These are phyloP conservation scores for Chrysoporthe cubensis DNA, from an alignment of 2,329 filamentous ascomycete genomes.

Conservation along the genomic window DNA sequence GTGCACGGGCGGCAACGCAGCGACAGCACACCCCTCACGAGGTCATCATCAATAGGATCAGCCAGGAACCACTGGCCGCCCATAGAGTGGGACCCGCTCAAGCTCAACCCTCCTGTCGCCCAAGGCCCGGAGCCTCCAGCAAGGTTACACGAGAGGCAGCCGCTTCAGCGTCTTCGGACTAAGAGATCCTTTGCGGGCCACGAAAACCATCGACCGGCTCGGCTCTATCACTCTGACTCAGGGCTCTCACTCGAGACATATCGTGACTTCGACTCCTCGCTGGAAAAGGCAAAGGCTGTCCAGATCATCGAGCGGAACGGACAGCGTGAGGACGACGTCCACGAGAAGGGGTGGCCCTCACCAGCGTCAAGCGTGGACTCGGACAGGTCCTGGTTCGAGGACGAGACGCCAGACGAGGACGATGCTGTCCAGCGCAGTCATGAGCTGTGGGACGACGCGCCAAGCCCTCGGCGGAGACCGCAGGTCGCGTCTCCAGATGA, in stretches of 20 bases:
- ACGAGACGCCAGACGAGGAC: constrained; percentile 11
- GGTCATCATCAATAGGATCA: constrained; percentile 4
- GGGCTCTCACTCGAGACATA: constrained; percentile 35
- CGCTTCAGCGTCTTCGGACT: constrained; percentile 12
- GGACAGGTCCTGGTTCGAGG: constrained; percentile 28
- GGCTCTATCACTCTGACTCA: constrained; percentile 28
- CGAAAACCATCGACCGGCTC: constrained; percentile 11
- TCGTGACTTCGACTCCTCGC: constrained; percentile 42
- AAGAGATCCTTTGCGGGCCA: constrained; percentile 22
- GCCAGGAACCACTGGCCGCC: constrained; percentile 31
- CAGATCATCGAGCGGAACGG: constrained; percentile 13
- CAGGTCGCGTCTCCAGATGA: constrained; percentile 30
- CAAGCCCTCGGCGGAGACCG: constrained; percentile 30
- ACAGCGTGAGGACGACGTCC: constrained; percentile 6
- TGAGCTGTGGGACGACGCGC: constrained; percentile 12
- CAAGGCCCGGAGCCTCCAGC: constrained; percentile 14
- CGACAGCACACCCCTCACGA: constrained; percentile 15
- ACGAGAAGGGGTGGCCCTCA: constrained; percentile 27
- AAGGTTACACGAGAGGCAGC: constrained; percentile 23
- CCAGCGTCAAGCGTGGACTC: constrained; percentile 29
- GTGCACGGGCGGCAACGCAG: constrained; percentile 25
- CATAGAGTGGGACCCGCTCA: constrained; percentile 40
- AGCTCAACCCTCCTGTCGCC: constrained; percentile 38
- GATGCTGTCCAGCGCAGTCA: constrained; percentile 24
- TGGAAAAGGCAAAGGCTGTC: constrained; percentile 29